These are phyloP conservation scores for Austroboletus niveus DNA, from an alignment of 1,284 basidiomycete genomes.

Conservation along the genomic window DNA sequence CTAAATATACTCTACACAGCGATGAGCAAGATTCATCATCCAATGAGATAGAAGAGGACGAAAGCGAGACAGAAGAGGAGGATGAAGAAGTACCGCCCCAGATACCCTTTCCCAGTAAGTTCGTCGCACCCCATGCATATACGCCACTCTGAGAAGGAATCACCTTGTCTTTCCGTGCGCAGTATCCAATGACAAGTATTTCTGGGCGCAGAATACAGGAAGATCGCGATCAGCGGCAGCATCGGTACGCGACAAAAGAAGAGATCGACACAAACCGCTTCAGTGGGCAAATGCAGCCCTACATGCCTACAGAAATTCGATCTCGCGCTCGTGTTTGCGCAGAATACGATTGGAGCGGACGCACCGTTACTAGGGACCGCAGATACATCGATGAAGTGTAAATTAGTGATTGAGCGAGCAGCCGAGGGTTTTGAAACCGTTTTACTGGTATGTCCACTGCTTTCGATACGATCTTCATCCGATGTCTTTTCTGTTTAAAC, in stretches of 20 bases:
- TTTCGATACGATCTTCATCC: no score
- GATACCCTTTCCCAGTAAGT: conserved; percentile 30
- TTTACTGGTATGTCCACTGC: no score
- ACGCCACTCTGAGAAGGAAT: conserved; percentile 10
- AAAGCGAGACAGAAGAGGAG: conserved; percentile 8
- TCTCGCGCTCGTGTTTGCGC: neutral
- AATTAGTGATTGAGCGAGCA: no score
- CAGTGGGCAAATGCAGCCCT: conserved; percentile 14
- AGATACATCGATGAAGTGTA: no score
- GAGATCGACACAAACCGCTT: conserved; percentile 30
- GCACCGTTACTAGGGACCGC: no score
- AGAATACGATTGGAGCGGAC: no score
- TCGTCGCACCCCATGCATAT: neutral
- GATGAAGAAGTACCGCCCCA: neutral
- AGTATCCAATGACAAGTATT: neutral
- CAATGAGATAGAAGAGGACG: conserved; percentile 15
- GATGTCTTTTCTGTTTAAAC: no score
- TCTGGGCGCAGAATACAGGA: neutral
- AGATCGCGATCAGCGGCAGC: conserved; percentile 19
- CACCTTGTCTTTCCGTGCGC: neutral
- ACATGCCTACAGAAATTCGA: neutral
- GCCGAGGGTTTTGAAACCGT: no score
- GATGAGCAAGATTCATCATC: neutral
- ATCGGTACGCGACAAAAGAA: conserved; percentile 32
- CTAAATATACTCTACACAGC: no score